These are phyloP conservation scores for Colletotrichum coccodes DNA, from an alignment of 2,329 filamentous ascomycete genomes.

Conservation along the genomic window DNA sequence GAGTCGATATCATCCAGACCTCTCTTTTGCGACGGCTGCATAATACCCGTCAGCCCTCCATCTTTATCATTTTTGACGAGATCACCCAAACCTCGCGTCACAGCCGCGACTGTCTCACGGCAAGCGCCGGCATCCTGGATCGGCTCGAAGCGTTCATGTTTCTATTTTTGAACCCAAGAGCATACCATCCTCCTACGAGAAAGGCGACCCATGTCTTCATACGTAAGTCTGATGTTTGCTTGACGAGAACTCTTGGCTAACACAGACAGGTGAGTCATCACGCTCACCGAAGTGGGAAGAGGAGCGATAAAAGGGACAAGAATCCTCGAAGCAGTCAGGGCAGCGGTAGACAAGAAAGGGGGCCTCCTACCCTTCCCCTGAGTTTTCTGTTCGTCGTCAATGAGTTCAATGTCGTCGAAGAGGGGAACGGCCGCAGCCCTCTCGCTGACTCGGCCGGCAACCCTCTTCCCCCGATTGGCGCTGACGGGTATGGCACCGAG, in stretches of 20 bases:
- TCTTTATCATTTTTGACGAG: constrained; percentile 29
- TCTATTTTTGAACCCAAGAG: background rate
- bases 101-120: background rate
- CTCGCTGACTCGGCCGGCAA: constrained; percentile 40
- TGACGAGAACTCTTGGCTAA: no score
- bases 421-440: background rate
- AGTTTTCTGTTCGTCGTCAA: constrained; percentile 53
- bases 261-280: no score
- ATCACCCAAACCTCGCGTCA: background rate
- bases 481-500: constrained; percentile 38
- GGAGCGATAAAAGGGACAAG: background rate
- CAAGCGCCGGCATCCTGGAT: background rate
- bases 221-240: no score
- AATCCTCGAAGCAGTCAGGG: background rate
- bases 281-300: no score
- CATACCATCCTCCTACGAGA: background rate
- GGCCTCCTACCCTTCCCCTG: background rate
- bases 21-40: background rate
- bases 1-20: background rate
- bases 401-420: constrained; percentile 40
- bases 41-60: background rate
- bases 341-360: background rate
- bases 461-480: constrained; percentile 40
- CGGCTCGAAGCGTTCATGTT: background rate
- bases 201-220: no score